Evolutionary conservation across 306 rosid genomes (phyloP), one percentile per base, ranked within the genome.

Genomic region (Sphenostylis stenocarpa): DNA sequence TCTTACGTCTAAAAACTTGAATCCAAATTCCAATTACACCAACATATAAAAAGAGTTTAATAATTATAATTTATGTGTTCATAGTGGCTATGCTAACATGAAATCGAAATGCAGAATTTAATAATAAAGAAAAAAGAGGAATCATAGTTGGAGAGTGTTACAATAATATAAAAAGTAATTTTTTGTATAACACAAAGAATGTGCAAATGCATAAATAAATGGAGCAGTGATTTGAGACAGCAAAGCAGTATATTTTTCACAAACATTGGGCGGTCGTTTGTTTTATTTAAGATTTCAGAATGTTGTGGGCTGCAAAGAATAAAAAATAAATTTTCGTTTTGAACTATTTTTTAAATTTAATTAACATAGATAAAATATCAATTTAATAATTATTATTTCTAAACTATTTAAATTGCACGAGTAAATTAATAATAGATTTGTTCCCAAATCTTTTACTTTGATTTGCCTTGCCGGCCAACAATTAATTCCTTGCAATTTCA

Each of bases 221-320:
- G 16, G 6, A 11, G 47, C 15, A 2, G 45, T 9, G 45, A 24
- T 39, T 33, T 43, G 68, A 52, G 68, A 61, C 66, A 41, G 52
- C 53, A 58, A 80, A 79, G 69, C 70, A 6, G 78, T 44, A 67
- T 69, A 62, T 57, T 68, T 74, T 17, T 5, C 13, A 81, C 65
- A 80, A 80, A 72, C 87, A 56, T 70, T 70, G 77, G 79, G 87
- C 87, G 76, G 51, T 62, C 14, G 41, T 72, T 66, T 76, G 24
- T 8, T 62, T 39, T 4, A 49, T 56, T 62, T 48, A 8, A 7
- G 34, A 57, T 10, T 71, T 38, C 26, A n/a, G 51, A 52, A 79
- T 84, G 55, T 76, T 55, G 67, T 66, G 79, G 84, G 56, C 74
- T 65, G 68, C 20, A 6, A 49, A 60, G 4, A 16, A 33, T 4